Conservation (phyloP, 768 basidiomycete species). For the Suillus weaverae region DNA sequence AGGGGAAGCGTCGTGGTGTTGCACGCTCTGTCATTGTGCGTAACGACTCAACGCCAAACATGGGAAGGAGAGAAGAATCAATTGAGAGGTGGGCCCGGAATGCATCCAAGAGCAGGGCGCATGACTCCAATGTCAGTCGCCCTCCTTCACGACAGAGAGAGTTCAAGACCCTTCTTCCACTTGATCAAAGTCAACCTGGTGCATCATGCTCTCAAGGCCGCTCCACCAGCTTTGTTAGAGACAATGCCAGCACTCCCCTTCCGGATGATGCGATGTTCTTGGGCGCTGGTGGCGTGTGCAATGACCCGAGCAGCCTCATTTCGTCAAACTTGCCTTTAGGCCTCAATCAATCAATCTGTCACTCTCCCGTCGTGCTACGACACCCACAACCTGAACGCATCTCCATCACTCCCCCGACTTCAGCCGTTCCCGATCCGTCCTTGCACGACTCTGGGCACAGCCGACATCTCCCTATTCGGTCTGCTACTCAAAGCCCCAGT, state of each 20-base stretch:
- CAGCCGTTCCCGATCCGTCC: slow-evolving; percentile 26
- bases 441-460: slow-evolving; percentile 21
- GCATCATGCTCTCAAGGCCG: slow-evolving; percentile 28
- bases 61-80: slow-evolving; percentile 29
- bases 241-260: slow-evolving; percentile 21
- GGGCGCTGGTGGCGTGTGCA: slow-evolving; percentile 47
- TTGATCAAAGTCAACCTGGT: slow-evolving; percentile 22
- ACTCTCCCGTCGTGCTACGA: slow-evolving; percentile 19
- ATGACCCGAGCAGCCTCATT: slow-evolving; percentile 31
- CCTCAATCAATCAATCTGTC: slow-evolving; percentile 23
- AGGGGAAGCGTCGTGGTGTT: slow-evolving; percentile 27
- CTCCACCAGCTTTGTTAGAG: slow-evolving; percentile 26
- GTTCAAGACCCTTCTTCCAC: slow-evolving; percentile 8
- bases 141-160: slow-evolving; percentile 23
- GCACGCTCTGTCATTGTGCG: slow-evolving; percentile 18
- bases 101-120: slow-evolving; percentile 16
- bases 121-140: slow-evolving; percentile 25
- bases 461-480: slow-evolving; percentile 27
- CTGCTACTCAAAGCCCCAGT: slow-evolving; percentile 38
- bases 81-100: slow-evolving; percentile 36
- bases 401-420: slow-evolving; percentile 19
- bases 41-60: slow-evolving; percentile 24
- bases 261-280: slow-evolving; percentile 52
- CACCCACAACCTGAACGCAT: slow-evolving; percentile 35
- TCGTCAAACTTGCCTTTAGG: slow-evolving; percentile 36